phyloP scores from a whole-genome alignment of 768 basidiomycete species.

The Dioszegia crocea region DNA sequence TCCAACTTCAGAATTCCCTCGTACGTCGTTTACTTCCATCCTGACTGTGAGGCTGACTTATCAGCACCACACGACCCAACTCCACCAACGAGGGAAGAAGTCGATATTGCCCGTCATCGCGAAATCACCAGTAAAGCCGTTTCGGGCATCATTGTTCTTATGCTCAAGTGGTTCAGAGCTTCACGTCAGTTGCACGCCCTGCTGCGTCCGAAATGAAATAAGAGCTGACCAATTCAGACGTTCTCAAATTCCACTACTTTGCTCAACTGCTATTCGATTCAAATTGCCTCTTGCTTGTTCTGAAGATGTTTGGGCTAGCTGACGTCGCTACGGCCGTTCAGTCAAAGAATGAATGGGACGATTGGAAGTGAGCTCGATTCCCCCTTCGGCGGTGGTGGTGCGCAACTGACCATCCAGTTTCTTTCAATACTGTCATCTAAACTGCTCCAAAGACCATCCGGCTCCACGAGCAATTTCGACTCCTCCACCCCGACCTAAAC shows the following conservation, averaged over 20 bases:
- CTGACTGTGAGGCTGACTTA: neutral
- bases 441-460: conserved; percentile 66
- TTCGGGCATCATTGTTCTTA: conserved; percentile 83
- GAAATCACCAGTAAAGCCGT: conserved; percentile 97
- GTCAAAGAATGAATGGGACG: conserved; percentile 71
- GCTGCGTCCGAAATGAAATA: neutral
- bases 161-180: conserved; percentile 97
- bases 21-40: conserved; percentile 18
- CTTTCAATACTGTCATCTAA: conserved; percentile 85
- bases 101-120: conserved; percentile 87
- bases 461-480: conserved; percentile 47
- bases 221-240: conserved; percentile 57
- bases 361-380: conserved; percentile 44
- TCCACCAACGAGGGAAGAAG: conserved; percentile 74
- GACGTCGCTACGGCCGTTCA: conserved; percentile 79
- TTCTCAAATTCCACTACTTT: conserved; percentile 97
- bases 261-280: conserved; percentile 93
- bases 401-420: conserved; percentile 59
- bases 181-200: conserved; percentile 65
- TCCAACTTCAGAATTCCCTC: conserved; percentile 36
- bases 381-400: neutral
- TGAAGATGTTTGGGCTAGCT: conserved; percentile 98
- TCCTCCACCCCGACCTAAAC: neutral
- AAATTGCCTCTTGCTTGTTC: conserved; percentile 83
- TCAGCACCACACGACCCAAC: conserved; percentile 18